These are phyloP conservation scores for Zymoseptoria crescenta DNA, from an alignment of 2,329 filamentous ascomycete genomes.

Conservation along the genomic window DNA sequence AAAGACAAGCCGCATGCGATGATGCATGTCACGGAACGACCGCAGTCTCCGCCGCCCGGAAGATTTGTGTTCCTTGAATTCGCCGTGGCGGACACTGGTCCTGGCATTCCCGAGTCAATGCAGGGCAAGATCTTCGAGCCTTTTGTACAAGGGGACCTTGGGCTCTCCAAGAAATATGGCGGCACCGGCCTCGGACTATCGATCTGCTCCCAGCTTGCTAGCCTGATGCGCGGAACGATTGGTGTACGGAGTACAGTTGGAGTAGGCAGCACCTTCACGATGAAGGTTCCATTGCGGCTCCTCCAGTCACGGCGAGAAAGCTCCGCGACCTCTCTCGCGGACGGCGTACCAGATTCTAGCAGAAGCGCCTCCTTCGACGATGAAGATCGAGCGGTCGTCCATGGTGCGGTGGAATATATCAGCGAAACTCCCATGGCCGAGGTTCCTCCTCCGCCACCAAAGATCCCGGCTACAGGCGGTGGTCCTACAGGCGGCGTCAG, in stretches of 20 bases:
- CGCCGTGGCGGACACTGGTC: slow-evolving; percentile 79
- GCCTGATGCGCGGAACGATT: slow-evolving; percentile 73
- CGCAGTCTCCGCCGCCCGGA: slow-evolving; percentile 44
- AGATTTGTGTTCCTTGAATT: slow-evolving; percentile 71
- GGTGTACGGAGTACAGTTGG: slow-evolving; percentile 62
- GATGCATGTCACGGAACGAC: not conserved
- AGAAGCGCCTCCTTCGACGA: not conserved
- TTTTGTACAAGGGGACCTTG: slow-evolving; percentile 83
- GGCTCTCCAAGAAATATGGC: slow-evolving; percentile 83
- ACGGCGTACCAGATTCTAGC: not conserved
- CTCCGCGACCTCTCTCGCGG: not conserved
- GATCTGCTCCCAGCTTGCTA: slow-evolving; percentile 80
- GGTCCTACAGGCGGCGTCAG: slow-evolving; percentile 31
- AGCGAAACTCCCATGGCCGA: not conserved
- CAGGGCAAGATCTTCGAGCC: slow-evolving; percentile 84
- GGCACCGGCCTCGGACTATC: slow-evolving; percentile 82
- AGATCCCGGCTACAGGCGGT: slow-evolving; percentile 17
- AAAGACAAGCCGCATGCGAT: not conserved
- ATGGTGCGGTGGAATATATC: not conserved
- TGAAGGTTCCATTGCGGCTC: slow-evolving; percentile 74
- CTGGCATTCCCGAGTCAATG: slow-evolving; percentile 70
- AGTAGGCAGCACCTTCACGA: slow-evolving; percentile 70
- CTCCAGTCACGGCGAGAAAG: slow-evolving; percentile 53
- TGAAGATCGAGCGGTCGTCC: not conserved
- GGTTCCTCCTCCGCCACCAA: not conserved